Evolutionary conservation across 768 basidiomycete species (phyloP).

Genomic region (Multifurca ochricompacta): DNA sequence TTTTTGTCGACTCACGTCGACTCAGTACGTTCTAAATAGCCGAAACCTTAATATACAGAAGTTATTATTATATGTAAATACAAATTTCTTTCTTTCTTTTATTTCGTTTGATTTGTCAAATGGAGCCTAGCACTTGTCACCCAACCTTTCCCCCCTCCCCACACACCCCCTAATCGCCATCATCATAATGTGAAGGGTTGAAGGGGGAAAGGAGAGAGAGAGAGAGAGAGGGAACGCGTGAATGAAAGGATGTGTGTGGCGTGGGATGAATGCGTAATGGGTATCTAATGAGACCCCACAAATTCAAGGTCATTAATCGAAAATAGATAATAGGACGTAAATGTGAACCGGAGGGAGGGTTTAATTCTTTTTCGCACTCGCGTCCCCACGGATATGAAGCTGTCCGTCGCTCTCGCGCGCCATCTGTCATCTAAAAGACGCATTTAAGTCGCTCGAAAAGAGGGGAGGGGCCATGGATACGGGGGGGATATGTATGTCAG

Average conservation of each 20-base stretch:
- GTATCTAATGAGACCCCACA: neutral
- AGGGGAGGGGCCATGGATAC: slow-evolving; percentile 13
- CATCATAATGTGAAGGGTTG: no score
- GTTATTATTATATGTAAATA: no score
- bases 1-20: neutral
- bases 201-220: no score
- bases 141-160: no score
- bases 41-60: no score
- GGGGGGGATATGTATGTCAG: neutral
- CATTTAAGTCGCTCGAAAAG: slow-evolving; percentile 9
- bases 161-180: no score
- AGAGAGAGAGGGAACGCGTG: no score
- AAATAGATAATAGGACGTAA: slow-evolving; percentile 10
- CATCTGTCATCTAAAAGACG: slow-evolving; percentile 1
- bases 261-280: neutral
- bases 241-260: no score
- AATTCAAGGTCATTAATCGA: neutral
- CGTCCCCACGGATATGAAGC: slow-evolving; percentile 11
- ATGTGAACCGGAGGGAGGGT: neutral
- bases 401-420: neutral
- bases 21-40: neutral
- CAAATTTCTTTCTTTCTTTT: neutral
- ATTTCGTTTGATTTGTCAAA: neutral
- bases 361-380: neutral
- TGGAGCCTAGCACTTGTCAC: neutral